These are phyloP conservation scores for Mortierella antarctica DNA, from an alignment of 192 early-diverging fungal genomes.

Conservation along the genomic window DNA sequence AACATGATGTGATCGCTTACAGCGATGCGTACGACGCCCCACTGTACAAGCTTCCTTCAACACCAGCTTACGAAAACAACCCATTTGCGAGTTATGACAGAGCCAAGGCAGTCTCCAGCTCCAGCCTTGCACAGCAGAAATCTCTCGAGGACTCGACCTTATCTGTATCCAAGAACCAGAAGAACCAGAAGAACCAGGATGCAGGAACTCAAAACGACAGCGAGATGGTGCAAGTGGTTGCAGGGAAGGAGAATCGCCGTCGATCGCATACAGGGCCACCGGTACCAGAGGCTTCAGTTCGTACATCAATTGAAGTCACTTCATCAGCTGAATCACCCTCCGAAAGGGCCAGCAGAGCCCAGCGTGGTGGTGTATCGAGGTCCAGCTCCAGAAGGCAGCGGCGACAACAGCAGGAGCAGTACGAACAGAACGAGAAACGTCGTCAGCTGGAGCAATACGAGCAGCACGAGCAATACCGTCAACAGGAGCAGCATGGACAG, in stretches of 20 bases:
- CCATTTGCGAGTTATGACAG: conserved; percentile 48
- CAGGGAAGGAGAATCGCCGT: too few relatives aligned
- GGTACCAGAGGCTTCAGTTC: too few relatives aligned
- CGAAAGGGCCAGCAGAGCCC: too few relatives aligned
- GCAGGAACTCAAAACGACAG: background rate
- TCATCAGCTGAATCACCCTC: background rate
- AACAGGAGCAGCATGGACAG: background rate
- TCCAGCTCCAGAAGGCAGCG: background rate
- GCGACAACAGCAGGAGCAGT: background rate
- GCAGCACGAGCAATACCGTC: background rate
- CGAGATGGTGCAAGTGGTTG: too few relatives aligned
- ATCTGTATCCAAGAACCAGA: background rate
- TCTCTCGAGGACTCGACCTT: background rate
- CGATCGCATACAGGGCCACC: too few relatives aligned
- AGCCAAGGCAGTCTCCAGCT: conserved; percentile 25
- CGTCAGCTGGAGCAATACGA: background rate
- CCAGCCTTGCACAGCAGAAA: conserved; percentile 16
- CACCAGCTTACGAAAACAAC: conserved; percentile 10
- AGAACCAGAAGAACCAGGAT: background rate
- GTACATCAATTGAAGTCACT: background rate
- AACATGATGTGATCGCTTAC: conserved; percentile 40
- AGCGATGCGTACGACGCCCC: conserved; percentile 49
- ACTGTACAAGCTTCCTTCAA: conserved; percentile 29
- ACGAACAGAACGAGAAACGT: background rate
- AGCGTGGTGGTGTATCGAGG: background rate